These are phyloP conservation scores for Cymbidium sinense DNA, from an alignment of 106 monocot species.

Conservation along the genomic window DNA sequence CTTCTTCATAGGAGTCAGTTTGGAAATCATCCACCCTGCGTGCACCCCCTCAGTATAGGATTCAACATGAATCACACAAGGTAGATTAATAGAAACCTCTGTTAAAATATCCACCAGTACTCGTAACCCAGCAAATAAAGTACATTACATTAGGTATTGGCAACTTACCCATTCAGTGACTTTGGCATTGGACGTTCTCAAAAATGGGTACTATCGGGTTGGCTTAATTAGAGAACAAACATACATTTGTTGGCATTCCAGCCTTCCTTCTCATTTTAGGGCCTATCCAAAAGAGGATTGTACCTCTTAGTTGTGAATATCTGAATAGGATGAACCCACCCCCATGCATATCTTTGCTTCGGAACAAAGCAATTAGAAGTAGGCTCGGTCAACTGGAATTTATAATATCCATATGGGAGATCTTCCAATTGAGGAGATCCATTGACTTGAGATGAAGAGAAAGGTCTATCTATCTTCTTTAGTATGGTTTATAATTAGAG, in stretches of 20 bases:
- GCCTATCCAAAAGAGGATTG: constrained; percentile 2
- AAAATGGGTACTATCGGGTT: constrained; percentile 3
- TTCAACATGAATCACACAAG: not conserved
- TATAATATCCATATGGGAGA: not conserved
- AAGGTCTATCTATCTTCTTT: not conserved
- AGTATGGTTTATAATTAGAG: no score
- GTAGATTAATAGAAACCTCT: not conserved
- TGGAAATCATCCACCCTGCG: not conserved
- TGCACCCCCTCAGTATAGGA: not conserved
- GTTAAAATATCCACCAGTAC: not conserved
- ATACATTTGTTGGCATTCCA: not conserved
- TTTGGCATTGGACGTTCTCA: constrained; percentile 5
- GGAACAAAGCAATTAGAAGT: no score
- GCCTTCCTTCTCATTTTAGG: not conserved
- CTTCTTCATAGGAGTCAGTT: not conserved
- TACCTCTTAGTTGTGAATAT: no score
- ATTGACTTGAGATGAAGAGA: not conserved
- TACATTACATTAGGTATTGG: constrained; percentile 3
- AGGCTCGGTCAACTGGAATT: not conserved
- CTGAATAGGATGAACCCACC: no score
- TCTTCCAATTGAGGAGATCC: not conserved
- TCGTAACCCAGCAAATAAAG: not conserved
- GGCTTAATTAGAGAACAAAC: not conserved
- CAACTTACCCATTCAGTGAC: constrained; percentile 5
- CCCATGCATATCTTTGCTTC: no score